These are phyloP conservation scores for Cutaneotrichosporon dermatis DNA, from an alignment of 1,284 basidiomycete genomes.

Conservation along the genomic window DNA sequence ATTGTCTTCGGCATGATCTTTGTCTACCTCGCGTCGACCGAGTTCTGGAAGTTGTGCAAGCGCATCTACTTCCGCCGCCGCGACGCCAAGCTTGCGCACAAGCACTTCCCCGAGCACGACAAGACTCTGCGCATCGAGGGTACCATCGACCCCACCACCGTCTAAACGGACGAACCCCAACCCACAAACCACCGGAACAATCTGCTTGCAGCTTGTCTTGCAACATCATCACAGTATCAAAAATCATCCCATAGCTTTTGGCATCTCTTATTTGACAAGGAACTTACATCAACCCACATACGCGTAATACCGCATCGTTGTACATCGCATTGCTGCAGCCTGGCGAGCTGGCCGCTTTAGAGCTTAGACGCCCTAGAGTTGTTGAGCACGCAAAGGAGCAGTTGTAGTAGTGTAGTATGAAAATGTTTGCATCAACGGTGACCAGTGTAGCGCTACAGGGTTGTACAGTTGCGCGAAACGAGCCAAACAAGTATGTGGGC, in stretches of 20 bases:
- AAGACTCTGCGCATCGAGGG: constrained; percentile 40
- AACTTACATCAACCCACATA: no score
- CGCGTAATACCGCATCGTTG: constrained; percentile 2
- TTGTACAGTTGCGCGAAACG: no score
- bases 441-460: no score
- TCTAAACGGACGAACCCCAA: not conserved
- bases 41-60: constrained; percentile 42
- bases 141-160: constrained; percentile 22
- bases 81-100: not conserved
- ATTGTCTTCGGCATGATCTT: constrained; percentile 47
- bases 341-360: constrained; percentile 4
- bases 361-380: constrained; percentile 4
- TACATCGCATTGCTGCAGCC: constrained; percentile 7
- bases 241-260: not conserved
- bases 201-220: not conserved
- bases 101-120: constrained; percentile 24
- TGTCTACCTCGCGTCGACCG: constrained; percentile 40
- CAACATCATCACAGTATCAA: not conserved
- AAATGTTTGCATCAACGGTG: not conserved
- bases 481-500: no score
- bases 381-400: not conserved
- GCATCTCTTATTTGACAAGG: not conserved
- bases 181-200: not conserved
- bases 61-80: constrained; percentile 23
- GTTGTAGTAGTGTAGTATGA: constrained; percentile 7